Conservation (phyloP, 2,329 filamentous ascomycete species). For the Plenodomus tracheiphilus region DNA sequence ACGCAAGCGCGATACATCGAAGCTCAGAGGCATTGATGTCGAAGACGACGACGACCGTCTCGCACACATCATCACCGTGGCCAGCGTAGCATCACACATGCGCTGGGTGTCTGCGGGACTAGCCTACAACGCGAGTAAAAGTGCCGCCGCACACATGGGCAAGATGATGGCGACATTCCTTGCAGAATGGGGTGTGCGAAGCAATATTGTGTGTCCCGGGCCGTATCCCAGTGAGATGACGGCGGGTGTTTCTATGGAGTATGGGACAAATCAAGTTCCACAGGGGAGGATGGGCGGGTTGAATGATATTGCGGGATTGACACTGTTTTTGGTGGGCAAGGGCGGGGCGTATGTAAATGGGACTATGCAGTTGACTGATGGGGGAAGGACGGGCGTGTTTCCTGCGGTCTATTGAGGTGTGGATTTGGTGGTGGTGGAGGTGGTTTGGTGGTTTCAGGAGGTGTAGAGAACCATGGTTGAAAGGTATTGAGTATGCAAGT, state of each 20-base stretch:
- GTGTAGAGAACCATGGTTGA: no score
- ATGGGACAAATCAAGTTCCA: constrained; percentile 41
- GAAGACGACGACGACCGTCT: constrained; percentile 44
- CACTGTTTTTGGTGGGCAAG: constrained; percentile 56
- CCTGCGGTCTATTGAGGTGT: constrained; percentile 41
- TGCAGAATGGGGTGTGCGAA: constrained; percentile 50
- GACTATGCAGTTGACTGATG: constrained; percentile 53
- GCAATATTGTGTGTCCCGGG: constrained; percentile 53
- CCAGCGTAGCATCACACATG: constrained; percentile 48
- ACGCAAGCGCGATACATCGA: constrained; percentile 25
- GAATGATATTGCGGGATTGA: constrained; percentile 55
- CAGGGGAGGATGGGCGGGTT: constrained; percentile 46
- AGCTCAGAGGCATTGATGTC: constrained; percentile 16
- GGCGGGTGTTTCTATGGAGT: constrained; percentile 28
- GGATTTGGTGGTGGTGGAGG: no score
- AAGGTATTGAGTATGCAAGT: no score
- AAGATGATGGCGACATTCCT: constrained; percentile 50
- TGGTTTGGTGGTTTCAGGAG: no score
- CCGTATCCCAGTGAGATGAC: constrained; percentile 52
- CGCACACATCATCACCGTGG: constrained; percentile 53
- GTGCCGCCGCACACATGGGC: constrained; percentile 49
- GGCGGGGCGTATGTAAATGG: constrained; percentile 60
- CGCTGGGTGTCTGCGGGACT: constrained; percentile 42
- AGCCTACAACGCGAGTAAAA: constrained; percentile 51
- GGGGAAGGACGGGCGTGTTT: constrained; percentile 45